Evolutionary conservation across 1,284 basidiomycete genomes (phyloP).

Genomic region (Cutaneotrichosporon cutaneum): DNA sequence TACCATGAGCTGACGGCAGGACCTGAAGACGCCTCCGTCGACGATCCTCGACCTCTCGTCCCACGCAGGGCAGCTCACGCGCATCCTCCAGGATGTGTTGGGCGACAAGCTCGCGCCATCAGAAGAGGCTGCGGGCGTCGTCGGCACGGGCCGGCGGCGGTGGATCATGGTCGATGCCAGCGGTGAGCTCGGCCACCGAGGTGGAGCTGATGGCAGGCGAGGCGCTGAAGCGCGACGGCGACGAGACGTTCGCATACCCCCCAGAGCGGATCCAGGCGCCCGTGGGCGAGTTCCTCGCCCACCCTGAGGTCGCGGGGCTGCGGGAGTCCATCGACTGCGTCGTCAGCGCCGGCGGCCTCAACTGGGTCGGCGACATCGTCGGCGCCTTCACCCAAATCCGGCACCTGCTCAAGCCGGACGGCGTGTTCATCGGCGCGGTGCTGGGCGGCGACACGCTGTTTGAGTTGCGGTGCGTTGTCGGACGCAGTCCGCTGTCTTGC

Average conservation of each 20-base stretch:
- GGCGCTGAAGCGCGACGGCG: slow-evolving; percentile 62
- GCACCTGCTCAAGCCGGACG: slow-evolving; percentile 83
- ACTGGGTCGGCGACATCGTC: slow-evolving; percentile 98
- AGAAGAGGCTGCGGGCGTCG: slow-evolving; percentile 11
- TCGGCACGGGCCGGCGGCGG: slow-evolving; percentile 26
- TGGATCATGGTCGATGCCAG: slow-evolving; percentile 79
- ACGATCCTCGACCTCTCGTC: slow-evolving; percentile 84
- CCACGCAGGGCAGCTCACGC: slow-evolving; percentile 92
- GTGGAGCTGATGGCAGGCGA: no score
- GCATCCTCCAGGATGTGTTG: slow-evolving; percentile 70
- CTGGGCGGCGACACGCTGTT: slow-evolving; percentile 96
- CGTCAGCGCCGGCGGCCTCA: slow-evolving; percentile 84
- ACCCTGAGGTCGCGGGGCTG: slow-evolving; percentile 54
- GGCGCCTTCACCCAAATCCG: slow-evolving; percentile 87
- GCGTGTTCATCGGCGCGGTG: slow-evolving; percentile 90
- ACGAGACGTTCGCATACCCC: slow-evolving; percentile 29
- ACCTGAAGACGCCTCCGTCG: slow-evolving; percentile 81
- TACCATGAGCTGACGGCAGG: slow-evolving; percentile 57
- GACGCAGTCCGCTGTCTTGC: not conserved
- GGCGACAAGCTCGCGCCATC: slow-evolving; percentile 64
- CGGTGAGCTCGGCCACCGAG: no score
- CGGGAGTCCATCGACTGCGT: slow-evolving; percentile 81
- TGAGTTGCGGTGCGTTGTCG: slow-evolving; percentile 74
- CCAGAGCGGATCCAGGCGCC: slow-evolving; percentile 37
- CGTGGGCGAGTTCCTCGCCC: slow-evolving; percentile 34